These are phyloP conservation scores for Poa pratensis DNA, from an alignment of 176 grass and related monocot species.

Conservation along the genomic window DNA sequence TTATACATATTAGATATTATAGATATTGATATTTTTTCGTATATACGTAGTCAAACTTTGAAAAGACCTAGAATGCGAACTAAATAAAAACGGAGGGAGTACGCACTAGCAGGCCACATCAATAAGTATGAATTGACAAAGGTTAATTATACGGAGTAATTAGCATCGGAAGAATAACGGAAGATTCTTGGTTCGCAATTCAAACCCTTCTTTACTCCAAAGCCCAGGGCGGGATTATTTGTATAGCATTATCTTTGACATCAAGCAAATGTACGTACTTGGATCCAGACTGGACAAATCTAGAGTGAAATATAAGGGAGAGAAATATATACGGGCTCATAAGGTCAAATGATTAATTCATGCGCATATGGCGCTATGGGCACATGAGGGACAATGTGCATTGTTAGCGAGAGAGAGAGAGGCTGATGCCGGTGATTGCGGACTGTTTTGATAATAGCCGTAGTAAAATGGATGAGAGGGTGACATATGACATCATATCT, in stretches of 20 bases:
- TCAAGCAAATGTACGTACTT: not conserved
- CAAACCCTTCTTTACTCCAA: slow-evolving; percentile 44
- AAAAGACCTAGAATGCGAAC: too few relatives aligned
- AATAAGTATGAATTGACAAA: not conserved
- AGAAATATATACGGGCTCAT: not conserved
- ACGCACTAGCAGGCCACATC: not conserved
- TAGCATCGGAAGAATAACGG: not conserved
- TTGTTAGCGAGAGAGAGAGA: too few relatives aligned
- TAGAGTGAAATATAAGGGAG: not conserved
- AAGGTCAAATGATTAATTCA: not conserved
- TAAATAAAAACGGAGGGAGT: too few relatives aligned
- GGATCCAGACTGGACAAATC: slow-evolving; percentile 3
- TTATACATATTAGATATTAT: too few relatives aligned
- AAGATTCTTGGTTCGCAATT: slow-evolving; percentile 41
- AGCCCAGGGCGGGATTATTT: not conserved
- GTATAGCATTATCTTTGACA: slow-evolving; percentile 46
- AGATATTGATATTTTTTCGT: too few relatives aligned
- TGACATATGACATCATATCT: not conserved
- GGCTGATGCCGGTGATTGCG: too few relatives aligned
- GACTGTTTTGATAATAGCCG: not conserved
- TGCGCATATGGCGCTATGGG: not conserved
- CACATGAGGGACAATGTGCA: not conserved
- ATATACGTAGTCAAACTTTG: too few relatives aligned
- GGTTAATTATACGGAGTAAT: not conserved
- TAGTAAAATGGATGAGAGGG: not conserved